A percentile compares a stretch with the other conserved stretches of the same genome.
Conservation (phyloP, 495 filamentous ascomycete genomes). For the Hypoxylon subgilvum region DNA sequence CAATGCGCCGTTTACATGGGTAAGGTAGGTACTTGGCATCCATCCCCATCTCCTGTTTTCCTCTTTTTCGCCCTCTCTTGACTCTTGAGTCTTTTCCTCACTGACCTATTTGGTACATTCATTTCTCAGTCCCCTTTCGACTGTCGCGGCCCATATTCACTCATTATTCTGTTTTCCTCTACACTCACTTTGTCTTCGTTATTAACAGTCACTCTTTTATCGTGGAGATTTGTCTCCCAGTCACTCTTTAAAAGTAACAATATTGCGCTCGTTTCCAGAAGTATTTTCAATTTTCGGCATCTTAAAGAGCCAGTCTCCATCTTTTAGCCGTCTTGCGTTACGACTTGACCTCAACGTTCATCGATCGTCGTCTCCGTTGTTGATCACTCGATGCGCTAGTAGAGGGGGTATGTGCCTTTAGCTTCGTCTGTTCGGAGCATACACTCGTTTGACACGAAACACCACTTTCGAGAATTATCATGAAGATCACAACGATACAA, state of each 20-base stretch:
- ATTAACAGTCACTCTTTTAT: slow-evolving; percentile 29
- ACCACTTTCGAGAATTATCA: slow-evolving; percentile 26
- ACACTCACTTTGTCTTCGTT: slow-evolving; percentile 17
- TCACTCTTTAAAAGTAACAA: slow-evolving; percentile 34
- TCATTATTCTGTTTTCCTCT: slow-evolving; percentile 14
- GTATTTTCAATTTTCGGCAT: not conserved
- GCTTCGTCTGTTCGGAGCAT: slow-evolving; percentile 6
- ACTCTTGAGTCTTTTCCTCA: slow-evolving; percentile 12
- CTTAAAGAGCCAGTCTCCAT: not conserved
- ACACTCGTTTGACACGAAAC: slow-evolving; percentile 34
- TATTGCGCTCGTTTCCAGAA: slow-evolving; percentile 13
- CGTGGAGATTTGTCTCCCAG: slow-evolving; percentile 29
- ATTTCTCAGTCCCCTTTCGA: slow-evolving; percentile 11
- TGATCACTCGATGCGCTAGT: slow-evolving; percentile 29
- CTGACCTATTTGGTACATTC: slow-evolving; percentile 18
- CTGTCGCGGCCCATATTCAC: slow-evolving; percentile 18
- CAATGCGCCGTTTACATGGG: slow-evolving; percentile 24
- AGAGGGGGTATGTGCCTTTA: slow-evolving; percentile 18
- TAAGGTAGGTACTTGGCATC: no score
- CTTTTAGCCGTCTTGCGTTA: no score
- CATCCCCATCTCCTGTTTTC: slow-evolving; percentile 7
- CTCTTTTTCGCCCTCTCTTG: not conserved
- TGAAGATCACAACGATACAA: slow-evolving; percentile 58
- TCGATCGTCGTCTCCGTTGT: slow-evolving; percentile 27
- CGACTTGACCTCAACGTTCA: slow-evolving; percentile 12